A percentile compares a stretch with the other conserved stretches of the same genome.
Conservation (phyloP, 352 stramenopile species). For the Pythium chondricola region DNA sequence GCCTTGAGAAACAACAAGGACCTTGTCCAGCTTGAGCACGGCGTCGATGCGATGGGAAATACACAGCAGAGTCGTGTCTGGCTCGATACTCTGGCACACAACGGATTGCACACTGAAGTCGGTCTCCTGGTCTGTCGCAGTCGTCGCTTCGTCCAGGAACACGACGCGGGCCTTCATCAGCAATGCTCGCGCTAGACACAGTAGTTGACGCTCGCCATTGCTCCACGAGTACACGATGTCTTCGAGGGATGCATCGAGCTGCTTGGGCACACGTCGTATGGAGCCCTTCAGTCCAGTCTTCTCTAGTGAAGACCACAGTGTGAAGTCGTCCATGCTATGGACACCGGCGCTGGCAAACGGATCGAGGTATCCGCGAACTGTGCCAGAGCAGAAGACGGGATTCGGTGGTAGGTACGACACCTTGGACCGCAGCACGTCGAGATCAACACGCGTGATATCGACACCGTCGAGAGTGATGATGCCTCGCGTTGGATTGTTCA, state of each 20-base stretch:
- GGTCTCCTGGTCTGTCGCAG: conserved; percentile 61
- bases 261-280: conserved; percentile 22
- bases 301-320: conserved; percentile 65
- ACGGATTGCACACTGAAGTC: conserved; percentile 67
- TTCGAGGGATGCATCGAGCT: conserved; percentile 22
- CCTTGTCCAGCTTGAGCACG: conserved; percentile 89
- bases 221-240: conserved; percentile 89
- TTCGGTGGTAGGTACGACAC: conserved; percentile 40
- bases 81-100: conserved; percentile 84
- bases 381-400: conserved; percentile 87
- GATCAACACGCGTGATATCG: conserved; percentile 29
- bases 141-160: conserved; percentile 94
- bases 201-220: conserved; percentile 91
- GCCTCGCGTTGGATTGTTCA: conserved; percentile 54
- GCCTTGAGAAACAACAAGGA: conserved; percentile 87
- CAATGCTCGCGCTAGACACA: conserved; percentile 91
- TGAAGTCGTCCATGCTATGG: conserved; percentile 35
- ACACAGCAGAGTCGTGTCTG: conserved; percentile 86
- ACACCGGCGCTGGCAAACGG: conserved; percentile 35
- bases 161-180: conserved; percentile 84
- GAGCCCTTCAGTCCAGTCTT: conserved; percentile 55
- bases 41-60: conserved; percentile 93
- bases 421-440: conserved; percentile 24
- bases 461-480: conserved; percentile 31
- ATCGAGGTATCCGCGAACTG: conserved; percentile 83